These are phyloP conservation scores for Euphorbia corollata DNA, from an alignment of 441 rosid genomes.

Conservation along the genomic window DNA sequence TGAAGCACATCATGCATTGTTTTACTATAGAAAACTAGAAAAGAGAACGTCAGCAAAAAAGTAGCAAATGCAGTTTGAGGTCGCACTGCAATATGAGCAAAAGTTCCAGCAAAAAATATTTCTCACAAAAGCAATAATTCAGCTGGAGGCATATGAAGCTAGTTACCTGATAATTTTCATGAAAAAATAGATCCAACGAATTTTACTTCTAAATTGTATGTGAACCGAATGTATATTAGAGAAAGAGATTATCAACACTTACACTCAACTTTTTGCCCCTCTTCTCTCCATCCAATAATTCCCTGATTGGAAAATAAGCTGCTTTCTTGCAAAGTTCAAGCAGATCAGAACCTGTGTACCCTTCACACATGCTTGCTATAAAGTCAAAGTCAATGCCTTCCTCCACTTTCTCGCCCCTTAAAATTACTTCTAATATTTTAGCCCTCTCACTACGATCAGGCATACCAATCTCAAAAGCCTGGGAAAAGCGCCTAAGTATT, in stretches of 20 bases:
- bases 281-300: slow-evolving; percentile 69
- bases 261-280: slow-evolving; percentile 55
- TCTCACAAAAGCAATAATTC: not conserved
- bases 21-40: not conserved
- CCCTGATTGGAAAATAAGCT: slow-evolving; percentile 83
- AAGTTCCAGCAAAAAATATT: not conserved
- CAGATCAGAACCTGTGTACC: slow-evolving; percentile 84
- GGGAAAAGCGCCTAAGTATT: slow-evolving; percentile 85
- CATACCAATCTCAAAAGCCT: slow-evolving; percentile 89
- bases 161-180: not conserved
- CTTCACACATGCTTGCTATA: slow-evolving; percentile 65
- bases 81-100: not conserved
- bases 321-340: slow-evolving; percentile 94
- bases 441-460: slow-evolving; percentile 68
- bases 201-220: not conserved
- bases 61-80: not conserved
- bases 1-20: not conserved
- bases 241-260: slow-evolving; percentile 23
- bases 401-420: slow-evolving; percentile 70
- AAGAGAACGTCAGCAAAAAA: too few relatives aligned
- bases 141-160: not conserved
- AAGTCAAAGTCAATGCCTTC: slow-evolving; percentile 52
- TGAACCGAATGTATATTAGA: not conserved
- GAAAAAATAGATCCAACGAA: not conserved
- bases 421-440: slow-evolving; percentile 66